A percentile compares a stretch with the other conserved stretches of the same genome.
Evolutionary conservation across 2,329 filamentous ascomycete species (phyloP).

Genomic region (Fusarium pseudoanthophilum): DNA sequence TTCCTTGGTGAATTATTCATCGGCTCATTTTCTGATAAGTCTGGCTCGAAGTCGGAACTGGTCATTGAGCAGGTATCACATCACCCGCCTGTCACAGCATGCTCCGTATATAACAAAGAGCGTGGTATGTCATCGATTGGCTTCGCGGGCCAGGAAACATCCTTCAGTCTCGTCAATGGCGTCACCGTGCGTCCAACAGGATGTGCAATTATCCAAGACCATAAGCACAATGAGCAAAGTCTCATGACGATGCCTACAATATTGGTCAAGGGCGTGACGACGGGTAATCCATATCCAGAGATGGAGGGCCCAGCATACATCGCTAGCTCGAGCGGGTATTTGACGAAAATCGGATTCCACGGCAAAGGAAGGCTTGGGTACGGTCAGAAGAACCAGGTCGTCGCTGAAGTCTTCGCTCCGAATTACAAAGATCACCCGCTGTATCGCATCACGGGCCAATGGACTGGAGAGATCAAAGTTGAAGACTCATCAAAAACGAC

Average conservation of each 20-base stretch:
- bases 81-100: slow-evolving; percentile 63
- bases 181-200: slow-evolving; percentile 14
- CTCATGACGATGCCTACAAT: slow-evolving; percentile 26
- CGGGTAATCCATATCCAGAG: slow-evolving; percentile 15
- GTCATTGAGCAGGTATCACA: slow-evolving; percentile 61
- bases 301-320: slow-evolving; percentile 15
- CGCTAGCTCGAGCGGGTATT: slow-evolving; percentile 11
- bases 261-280: slow-evolving; percentile 11
- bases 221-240: slow-evolving; percentile 10
- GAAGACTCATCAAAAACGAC: slow-evolving; percentile 6
- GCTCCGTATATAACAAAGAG: slow-evolving; percentile 18
- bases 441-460: slow-evolving; percentile 8
- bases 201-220: slow-evolving; percentile 12
- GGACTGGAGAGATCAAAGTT: not conserved
- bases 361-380: slow-evolving; percentile 6
- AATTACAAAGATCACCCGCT: not conserved
- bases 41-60: slow-evolving; percentile 46
- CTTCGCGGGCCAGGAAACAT: slow-evolving; percentile 17
- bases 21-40: slow-evolving; percentile 50
- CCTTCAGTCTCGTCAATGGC: slow-evolving; percentile 14
- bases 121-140: slow-evolving; percentile 18
- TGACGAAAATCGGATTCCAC: slow-evolving; percentile 16
- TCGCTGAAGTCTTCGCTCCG: slow-evolving; percentile 8
- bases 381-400: slow-evolving; percentile 17
- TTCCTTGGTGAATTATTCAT: slow-evolving; percentile 64